phyloP scores from a whole-genome alignment of 2,329 filamentous ascomycete genomes.

The Sporothrix brasiliensis region DNA sequence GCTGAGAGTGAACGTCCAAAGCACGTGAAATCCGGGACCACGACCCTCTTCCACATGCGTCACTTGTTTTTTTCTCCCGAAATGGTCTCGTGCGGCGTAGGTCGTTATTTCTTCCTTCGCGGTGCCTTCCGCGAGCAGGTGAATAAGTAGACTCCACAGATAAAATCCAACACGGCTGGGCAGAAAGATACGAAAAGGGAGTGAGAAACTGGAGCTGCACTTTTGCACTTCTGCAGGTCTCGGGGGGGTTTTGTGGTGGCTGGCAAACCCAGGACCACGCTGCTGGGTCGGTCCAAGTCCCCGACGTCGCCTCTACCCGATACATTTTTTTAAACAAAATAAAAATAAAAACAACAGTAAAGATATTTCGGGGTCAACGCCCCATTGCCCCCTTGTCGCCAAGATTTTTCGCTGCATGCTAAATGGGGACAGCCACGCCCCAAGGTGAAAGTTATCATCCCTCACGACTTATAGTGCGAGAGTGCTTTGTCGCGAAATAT shows the following conservation, averaged over 20 bases:
- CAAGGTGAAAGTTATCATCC: background rate
- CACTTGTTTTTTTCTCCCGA: background rate
- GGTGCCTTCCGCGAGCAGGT: background rate
- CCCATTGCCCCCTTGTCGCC: background rate
- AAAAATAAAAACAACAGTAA: background rate
- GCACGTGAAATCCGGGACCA: background rate
- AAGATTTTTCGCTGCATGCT: background rate
- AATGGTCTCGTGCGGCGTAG: background rate
- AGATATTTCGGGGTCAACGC: background rate
- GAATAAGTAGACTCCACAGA: background rate
- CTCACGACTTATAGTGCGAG: background rate
- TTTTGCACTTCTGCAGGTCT: background rate
- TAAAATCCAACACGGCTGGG: background rate
- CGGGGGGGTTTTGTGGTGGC: background rate
- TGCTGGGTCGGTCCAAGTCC: constrained; percentile 26
- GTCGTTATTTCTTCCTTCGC: background rate
- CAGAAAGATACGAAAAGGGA: background rate
- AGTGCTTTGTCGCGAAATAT: background rate
- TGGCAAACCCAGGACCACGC: constrained; percentile 30
- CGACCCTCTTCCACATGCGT: background rate
- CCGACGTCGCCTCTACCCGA: background rate
- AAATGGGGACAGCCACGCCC: too few species aligned
- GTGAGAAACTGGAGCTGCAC: constrained; percentile 4
- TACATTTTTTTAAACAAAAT: background rate
- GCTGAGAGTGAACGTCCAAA: background rate